Evolutionary conservation across 371 early-diverging fungal species (phyloP), one percentile per base, ranked within the genome.

Genomic region (Rhizopus delemar): DNA sequence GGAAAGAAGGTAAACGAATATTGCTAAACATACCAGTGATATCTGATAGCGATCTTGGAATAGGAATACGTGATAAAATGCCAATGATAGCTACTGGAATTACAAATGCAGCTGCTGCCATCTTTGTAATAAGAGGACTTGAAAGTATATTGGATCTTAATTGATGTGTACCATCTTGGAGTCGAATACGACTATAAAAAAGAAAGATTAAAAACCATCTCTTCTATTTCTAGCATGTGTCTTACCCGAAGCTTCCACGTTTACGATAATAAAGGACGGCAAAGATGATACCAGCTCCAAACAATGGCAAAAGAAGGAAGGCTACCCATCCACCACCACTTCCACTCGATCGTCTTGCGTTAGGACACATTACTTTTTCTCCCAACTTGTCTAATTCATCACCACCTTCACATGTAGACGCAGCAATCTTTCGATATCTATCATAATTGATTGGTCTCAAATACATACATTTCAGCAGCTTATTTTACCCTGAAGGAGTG

Each of bases 351-450:
- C 66, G 68, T 22, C 71, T 82, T 53, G 62, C 76, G 32, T 87
- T 89, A 28, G 91, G 90, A 32, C 93, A 92, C 48, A 76, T 76
- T 60, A 88, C 78, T 13, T 61, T 71, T 4, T 89, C 83, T 35
- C 65, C 65, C 16, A 60, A 35, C 15, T 74, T 62, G 53, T 86
- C 86, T n/a, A 85, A 48, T 34, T 76, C 77, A 5, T 76, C 46
- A 2, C 88, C 89, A 28, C 82, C 86, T 51, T 63, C 66, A 57
- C 93, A 93, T 8, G 82, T 74, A 1, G 93, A 87, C 50, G 85
- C 82, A 31, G 93, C 86, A 58, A 86, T 89, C 68, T 87, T 87
- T 52, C 93, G 87, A 68, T 92, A 93, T 15, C 91, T 84, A 51
- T 22, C 22, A 22, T 22, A 22, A 22, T 22, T 22, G 22, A 22